A percentile compares a stretch with the other conserved stretches of the same genome.
Evolutionary conservation across 2,329 filamentous ascomycete genomes (phyloP).

Genomic region (Colletotrichum sp.): DNA sequence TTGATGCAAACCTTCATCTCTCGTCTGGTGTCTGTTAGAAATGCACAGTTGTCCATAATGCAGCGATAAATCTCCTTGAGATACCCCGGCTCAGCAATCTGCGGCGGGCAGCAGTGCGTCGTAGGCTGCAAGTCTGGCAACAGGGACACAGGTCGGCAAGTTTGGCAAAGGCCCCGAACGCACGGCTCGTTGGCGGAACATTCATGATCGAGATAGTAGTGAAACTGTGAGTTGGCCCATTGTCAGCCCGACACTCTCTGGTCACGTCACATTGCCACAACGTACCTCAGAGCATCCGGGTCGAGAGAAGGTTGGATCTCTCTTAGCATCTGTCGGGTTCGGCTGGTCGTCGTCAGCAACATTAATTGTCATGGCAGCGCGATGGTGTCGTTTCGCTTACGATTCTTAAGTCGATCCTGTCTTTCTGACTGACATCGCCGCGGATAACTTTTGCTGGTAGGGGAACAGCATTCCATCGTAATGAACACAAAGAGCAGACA

Average conservation of each 20-base stretch:
- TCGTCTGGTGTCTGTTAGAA: conserved; percentile 11
- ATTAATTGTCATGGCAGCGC: background rate
- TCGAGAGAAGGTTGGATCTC: conserved; percentile 12
- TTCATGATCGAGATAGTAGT: conserved; percentile 22
- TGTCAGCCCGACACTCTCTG: background rate
- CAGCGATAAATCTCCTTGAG: conserved; percentile 21
- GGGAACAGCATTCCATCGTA: conserved; percentile 20
- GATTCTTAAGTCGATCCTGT: conserved; percentile 13
- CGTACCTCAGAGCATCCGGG: conserved; percentile 15
- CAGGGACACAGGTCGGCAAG: conserved; percentile 5
- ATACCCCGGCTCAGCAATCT: conserved; percentile 2
- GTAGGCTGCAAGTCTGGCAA: conserved; percentile 14
- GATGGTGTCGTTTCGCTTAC: background rate
- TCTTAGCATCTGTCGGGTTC: background rate
- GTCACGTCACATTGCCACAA: background rate
- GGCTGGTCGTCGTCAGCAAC: conserved; percentile 2
- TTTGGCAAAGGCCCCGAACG: conserved; percentile 16
- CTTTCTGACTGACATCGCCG: conserved; percentile 13
- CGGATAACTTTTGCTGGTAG: conserved; percentile 12
- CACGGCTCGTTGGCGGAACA: conserved; percentile 13
- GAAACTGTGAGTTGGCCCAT: background rate
- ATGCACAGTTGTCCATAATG: conserved; percentile 19
- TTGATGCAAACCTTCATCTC: conserved; percentile 16
- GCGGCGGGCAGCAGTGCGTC: conserved; percentile 19
- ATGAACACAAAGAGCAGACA: conserved; percentile 12